Evolutionary conservation across 306 rosid genomes (phyloP), one percentile per base, ranked within the genome.

Genomic region (Arachis stenosperma): DNA sequence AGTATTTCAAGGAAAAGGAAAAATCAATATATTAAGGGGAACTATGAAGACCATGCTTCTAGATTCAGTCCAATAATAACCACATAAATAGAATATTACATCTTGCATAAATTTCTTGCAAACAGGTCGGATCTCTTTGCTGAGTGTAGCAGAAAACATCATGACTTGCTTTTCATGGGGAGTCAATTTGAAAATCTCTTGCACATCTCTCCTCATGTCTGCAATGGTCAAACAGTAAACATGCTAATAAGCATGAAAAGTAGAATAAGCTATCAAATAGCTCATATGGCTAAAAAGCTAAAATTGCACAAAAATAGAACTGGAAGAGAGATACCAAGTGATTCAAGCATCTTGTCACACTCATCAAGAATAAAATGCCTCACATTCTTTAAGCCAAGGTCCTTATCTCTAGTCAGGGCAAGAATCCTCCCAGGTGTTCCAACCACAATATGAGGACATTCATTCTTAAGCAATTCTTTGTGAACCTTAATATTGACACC

Each of bases 41-140:
- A 77, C 11, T 0, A 48, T 0, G 39, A 43, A 67, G 54, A 55
- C 11, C 36, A 43, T 63, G 30, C 17, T 29, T 5, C 53, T 36
- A 59, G 12, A 61, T 68, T n/a, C 13, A 41, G 22, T 69, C 13
- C 15, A 48, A 62, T 63, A 65, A 61, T 42, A 68, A 47, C 52
- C 41, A 74, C 61, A 63, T 51, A 51, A 46, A 61, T n/a, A 63
- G 73, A 81, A 74, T 69, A 82, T 74, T 84, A 89, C 95, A 81
- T 89, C 96, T 85, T 89, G 92, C 96, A 89, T 89, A 76, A 89
- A 89, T 17, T 89, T 89, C 87, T 89, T 89, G 92, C 96, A 89
- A 71, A 89, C 92, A 73, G 92, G 92, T 29, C 92, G 88, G 44
- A 89, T 89, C 47, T 89, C 96, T 78, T 87, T 87, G 79, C 90